Conservation (phyloP, 441 rosid species). For the Mallotus japonicus region DNA sequence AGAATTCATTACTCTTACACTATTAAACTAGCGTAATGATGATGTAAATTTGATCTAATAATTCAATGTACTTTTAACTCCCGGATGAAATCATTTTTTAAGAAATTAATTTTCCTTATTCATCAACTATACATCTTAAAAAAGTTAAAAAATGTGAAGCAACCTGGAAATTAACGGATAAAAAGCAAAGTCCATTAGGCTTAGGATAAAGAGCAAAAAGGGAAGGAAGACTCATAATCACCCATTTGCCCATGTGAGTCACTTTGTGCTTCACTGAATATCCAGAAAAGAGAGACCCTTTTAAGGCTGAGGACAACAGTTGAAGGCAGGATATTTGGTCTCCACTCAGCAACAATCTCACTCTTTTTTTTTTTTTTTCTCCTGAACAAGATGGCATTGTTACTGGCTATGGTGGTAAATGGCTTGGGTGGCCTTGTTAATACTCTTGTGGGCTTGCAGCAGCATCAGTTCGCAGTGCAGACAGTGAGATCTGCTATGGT, state of each 20-base stretch:
- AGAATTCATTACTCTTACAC: too few relatives aligned
- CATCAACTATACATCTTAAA: background rate
- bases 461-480: slow-evolving; percentile 26
- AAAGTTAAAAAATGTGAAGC: slow-evolving; percentile 27
- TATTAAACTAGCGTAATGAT: background rate
- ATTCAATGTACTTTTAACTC: background rate
- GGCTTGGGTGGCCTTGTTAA: background rate
- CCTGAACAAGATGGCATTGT: slow-evolving; percentile 1
- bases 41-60: background rate
- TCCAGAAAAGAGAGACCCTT: background rate
- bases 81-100: background rate
- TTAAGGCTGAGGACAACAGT: background rate
- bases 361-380: background rate
- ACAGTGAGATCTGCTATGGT: slow-evolving; percentile 34
- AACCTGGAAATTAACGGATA: slow-evolving; percentile 30
- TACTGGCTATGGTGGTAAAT: slow-evolving; percentile 11
- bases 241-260: background rate
- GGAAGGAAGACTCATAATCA: background rate
- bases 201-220: background rate
- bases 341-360: background rate
- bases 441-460: slow-evolving; percentile 32
- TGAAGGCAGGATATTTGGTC: background rate
- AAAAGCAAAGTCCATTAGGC: too few relatives aligned
- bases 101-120: too few relatives aligned
- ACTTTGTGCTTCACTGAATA: background rate